Evolutionary conservation across 306 rosid genomes (phyloP).

Genomic region (Vigna angularis): DNA sequence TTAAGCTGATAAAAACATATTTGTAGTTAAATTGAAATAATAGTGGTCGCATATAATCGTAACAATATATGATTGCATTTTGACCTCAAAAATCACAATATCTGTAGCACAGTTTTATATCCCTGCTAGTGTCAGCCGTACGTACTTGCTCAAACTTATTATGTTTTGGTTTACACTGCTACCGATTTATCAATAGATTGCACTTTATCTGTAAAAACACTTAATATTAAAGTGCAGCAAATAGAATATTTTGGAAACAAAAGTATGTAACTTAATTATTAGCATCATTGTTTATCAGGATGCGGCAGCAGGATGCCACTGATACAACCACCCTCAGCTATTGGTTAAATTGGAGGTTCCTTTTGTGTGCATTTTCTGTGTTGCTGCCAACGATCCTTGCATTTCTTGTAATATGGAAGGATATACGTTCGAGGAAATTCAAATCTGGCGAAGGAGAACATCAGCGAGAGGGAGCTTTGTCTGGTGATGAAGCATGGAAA

Average conservation of each 20-base stretch:
- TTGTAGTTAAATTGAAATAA: neutral
- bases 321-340: slow-evolving; percentile 66
- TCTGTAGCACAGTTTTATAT: neutral
- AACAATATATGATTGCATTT: neutral
- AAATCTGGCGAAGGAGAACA: slow-evolving; percentile 50
- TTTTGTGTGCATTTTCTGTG: slow-evolving; percentile 63
- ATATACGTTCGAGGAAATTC: slow-evolving; percentile 46
- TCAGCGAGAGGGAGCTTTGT: slow-evolving; percentile 44
- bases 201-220: neutral
- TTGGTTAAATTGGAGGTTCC: slow-evolving; percentile 84
- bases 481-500: slow-evolving; percentile 70
- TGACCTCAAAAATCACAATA: neutral
- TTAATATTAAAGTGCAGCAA: neutral
- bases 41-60: neutral
- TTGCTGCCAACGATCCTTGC: slow-evolving; percentile 56
- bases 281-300: slow-evolving; percentile 53
- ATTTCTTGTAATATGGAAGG: slow-evolving; percentile 55
- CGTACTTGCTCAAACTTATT: neutral
- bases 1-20: neutral
- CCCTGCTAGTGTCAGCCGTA: neutral
- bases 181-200: slow-evolving; percentile 14
- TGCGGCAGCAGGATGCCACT: slow-evolving; percentile 52
- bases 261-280: slow-evolving; percentile 17
- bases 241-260: slow-evolving; percentile 17
- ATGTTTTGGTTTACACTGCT: slow-evolving; percentile 4